phyloP scores from a whole-genome alignment of 2,329 filamentous ascomycete species.

The Lachnellula occidentalis region DNA sequence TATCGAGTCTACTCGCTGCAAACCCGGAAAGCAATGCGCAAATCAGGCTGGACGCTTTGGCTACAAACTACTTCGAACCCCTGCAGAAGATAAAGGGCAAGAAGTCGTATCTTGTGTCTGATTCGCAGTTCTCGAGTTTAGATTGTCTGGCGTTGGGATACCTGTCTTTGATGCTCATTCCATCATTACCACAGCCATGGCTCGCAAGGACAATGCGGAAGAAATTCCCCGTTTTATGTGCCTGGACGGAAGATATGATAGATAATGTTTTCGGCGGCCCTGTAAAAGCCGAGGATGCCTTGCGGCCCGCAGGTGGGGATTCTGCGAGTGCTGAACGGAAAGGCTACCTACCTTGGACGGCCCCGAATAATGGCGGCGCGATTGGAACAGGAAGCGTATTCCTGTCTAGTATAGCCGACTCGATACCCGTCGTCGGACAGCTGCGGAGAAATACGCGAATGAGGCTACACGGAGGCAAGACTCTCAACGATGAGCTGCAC shows the following conservation, averaged over 20 bases:
- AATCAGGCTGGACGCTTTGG: constrained; percentile 71
- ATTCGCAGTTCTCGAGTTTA: constrained; percentile 51
- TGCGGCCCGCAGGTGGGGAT: constrained; percentile 12
- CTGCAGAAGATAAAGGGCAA: constrained; percentile 56
- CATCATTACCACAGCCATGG: constrained; percentile 58
- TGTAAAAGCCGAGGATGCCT: constrained; percentile 25
- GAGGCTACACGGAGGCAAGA: constrained; percentile 20
- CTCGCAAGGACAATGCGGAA: constrained; percentile 49
- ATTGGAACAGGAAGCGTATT: constrained; percentile 26
- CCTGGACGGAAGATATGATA: constrained; percentile 39
- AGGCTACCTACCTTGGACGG: constrained; percentile 28
- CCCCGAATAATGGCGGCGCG: constrained; percentile 24
- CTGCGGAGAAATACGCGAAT: constrained; percentile 25
- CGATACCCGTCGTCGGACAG: constrained; percentile 26
- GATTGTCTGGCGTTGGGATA: constrained; percentile 82
- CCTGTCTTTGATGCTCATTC: constrained; percentile 64
- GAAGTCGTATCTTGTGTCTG: constrained; percentile 51
- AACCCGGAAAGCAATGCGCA: constrained; percentile 65
- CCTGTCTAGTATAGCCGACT: constrained; percentile 25
- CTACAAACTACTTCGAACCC: constrained; percentile 65
- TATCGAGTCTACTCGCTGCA: constrained; percentile 53
- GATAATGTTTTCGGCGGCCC: constrained; percentile 34
- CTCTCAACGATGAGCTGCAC: constrained; percentile 16
- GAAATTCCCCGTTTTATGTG: constrained; percentile 41
- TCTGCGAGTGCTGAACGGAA: constrained; percentile 7